Base-by-base conservation (phyloP, 192 early-diverging fungal species). In the Backusella westeae region DNA sequence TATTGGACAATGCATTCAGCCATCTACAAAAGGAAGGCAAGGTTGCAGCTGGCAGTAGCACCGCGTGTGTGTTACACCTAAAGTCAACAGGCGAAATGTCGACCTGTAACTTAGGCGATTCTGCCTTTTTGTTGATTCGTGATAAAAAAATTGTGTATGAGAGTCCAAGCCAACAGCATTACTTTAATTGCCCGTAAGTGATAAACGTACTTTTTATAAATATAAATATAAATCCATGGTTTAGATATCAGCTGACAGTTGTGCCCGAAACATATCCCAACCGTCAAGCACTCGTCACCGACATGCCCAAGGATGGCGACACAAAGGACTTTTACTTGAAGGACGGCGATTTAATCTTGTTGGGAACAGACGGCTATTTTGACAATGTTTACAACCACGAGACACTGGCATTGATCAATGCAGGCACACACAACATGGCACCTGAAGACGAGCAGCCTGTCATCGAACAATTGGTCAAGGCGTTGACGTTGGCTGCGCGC, bases 281-380 rank as follows among this genome's bases (percentile, higher is more conserved):
- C 34, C 84, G 85, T 66, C 80, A 80, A 15, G 73, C 77, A 6
- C 77, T 82, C 75, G 83, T 90, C 10, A 88, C 80, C 69, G 89
- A 90, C 59, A 79, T 83, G 67, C 89, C 89, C 15, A 88, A 88
- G 35, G 89, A 90, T 68, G 89, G 83, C 0, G 81, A 87, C 15
- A 84, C 85, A 53, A 82, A 84, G 26, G 80, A 72, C 0, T 87
- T 87, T 69, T 84, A 84, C 34, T 72, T 90, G 17, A 86, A 88
- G 63, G 85, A 90, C 76, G 85, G 85, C n/a, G 89, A 90, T 67
- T 78, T 90, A 44, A 88, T 90, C 67, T 69, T 90, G 6, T 46
- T 90, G 49, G 89, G 86, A 21, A 90, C 89, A 1, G 89, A 90
- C 73, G 89, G 89, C 9, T 90, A 87, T 72, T 90, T 87, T 78